phyloP scores from a whole-genome alignment of 495 filamentous ascomycete species.

The Daldinia decipiens region DNA sequence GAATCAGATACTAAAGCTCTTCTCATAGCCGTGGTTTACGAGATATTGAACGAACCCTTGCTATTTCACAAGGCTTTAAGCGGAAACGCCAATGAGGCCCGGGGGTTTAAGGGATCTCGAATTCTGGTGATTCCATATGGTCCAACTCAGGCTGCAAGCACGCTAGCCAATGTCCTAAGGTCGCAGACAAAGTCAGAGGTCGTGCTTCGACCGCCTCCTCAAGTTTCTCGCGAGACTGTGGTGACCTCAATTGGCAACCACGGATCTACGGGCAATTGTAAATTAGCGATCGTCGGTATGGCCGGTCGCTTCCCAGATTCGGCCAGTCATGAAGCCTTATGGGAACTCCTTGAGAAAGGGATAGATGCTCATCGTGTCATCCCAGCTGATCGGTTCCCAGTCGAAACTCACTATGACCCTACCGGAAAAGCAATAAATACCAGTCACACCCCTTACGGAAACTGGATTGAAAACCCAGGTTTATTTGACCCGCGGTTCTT shows the following conservation, averaged over 20 bases:
- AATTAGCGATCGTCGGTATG: constrained; percentile 79
- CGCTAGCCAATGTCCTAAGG: constrained; percentile 54
- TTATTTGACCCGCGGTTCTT: constrained; percentile 91
- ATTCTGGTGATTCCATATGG: constrained; percentile 65
- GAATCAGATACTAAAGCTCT: constrained; percentile 61
- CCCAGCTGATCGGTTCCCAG: constrained; percentile 80
- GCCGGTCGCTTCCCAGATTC: constrained; percentile 80
- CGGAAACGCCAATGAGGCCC: constrained; percentile 59
- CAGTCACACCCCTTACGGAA: constrained; percentile 84
- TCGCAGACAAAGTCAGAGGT: constrained; percentile 55
- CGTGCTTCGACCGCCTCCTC: constrained; percentile 49
- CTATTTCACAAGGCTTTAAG: constrained; percentile 67
- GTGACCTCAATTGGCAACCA: constrained; percentile 55
- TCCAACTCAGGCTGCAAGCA: constrained; percentile 60
- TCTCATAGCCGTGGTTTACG: constrained; percentile 62
- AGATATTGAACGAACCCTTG: constrained; percentile 68
- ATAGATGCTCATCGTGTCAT: constrained; percentile 68
- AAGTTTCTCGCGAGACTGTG: constrained; percentile 48
- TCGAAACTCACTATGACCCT: constrained; percentile 79
- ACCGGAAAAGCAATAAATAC: constrained; percentile 82
- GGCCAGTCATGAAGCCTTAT: constrained; percentile 70
- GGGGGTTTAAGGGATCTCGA: constrained; percentile 49
- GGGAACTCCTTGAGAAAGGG: constrained; percentile 76
- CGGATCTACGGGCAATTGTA: constrained; percentile 52
- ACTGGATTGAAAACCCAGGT: constrained; percentile 87